Evolutionary conservation across 441 rosid species (phyloP).

Genomic region (Erodium moschatum): DNA sequence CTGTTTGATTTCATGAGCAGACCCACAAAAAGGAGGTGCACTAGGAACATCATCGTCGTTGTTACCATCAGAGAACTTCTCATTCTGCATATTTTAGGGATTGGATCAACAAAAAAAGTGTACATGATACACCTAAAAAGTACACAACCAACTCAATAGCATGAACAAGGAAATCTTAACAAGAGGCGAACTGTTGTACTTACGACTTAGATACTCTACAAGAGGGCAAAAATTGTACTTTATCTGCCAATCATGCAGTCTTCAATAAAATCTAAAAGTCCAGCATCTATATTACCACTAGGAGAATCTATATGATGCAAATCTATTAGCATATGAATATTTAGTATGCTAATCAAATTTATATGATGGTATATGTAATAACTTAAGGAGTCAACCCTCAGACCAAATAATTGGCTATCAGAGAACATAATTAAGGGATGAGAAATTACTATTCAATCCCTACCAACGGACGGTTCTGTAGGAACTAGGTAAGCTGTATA

Average conservation of each 20-base stretch:
- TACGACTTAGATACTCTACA: background rate
- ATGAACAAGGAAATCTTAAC: background rate
- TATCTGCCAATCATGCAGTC: background rate
- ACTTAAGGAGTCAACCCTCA: background rate
- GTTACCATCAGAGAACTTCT: slow-evolving; percentile 35
- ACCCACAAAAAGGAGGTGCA: slow-evolving; percentile 79
- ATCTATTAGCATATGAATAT: background rate
- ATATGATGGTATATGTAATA: background rate
- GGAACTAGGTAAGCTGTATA: background rate
- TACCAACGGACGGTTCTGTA: background rate
- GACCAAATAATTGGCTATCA: slow-evolving; percentile 3
- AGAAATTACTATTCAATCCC: background rate
- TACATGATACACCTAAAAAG: background rate
- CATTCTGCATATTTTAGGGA: slow-evolving; percentile 25
- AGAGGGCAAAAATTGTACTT: background rate
- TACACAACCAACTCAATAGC: background rate
- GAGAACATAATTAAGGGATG: background rate
- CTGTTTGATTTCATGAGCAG: slow-evolving; percentile 48
- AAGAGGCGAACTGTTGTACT: background rate
- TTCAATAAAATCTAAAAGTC: background rate
- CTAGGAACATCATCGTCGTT: slow-evolving; percentile 55
- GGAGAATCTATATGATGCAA: background rate
- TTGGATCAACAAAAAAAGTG: slow-evolving; percentile 18
- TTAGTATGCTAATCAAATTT: background rate
- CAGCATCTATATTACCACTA: slow-evolving; percentile 3